phyloP scores from a whole-genome alignment of 306 rosid species.

The Pueraria montana region DNA sequence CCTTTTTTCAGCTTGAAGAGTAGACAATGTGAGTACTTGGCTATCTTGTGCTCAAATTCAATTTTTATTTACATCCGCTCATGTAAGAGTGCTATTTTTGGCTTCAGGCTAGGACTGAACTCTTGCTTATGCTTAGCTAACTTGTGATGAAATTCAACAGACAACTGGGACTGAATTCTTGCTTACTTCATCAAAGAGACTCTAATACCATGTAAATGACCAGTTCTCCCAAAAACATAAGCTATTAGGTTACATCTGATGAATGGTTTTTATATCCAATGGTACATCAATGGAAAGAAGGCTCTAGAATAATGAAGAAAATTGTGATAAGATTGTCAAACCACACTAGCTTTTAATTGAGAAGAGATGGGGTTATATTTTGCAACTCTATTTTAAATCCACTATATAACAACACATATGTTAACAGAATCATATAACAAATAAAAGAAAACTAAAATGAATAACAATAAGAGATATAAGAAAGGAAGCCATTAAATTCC shows the following conservation, averaged over 20 bases:
- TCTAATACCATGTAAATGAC: background rate
- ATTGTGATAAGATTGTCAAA: slow-evolving; percentile 26
- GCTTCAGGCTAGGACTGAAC: background rate
- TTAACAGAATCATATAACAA: slow-evolving; percentile 23
- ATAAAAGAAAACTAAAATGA: slow-evolving; percentile 27
- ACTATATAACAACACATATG: slow-evolving; percentile 31
- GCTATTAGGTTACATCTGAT: background rate
- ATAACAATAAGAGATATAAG: background rate
- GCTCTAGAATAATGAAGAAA: background rate
- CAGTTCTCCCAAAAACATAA: background rate
- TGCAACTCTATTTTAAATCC: slow-evolving; percentile 27
- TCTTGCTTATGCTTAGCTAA: background rate
- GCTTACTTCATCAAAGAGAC: slow-evolving; percentile 6
- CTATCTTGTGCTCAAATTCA: slow-evolving; percentile 1
- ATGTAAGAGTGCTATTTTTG: background rate
- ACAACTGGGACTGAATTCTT: background rate
- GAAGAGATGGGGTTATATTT: background rate
- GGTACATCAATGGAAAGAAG: background rate
- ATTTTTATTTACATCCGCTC: background rate
- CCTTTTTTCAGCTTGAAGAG: background rate
- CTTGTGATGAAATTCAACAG: background rate
- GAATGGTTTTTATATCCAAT: slow-evolving; percentile 11
- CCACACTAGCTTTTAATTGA: slow-evolving; percentile 14
- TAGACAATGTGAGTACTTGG: background rate
- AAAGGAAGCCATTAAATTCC: background rate